Evolutionary conservation across 2,329 filamentous ascomycete species (phyloP), one percentile per base, ranked within the genome.

Genomic region (Aspergillus pseudoglaucus): DNA sequence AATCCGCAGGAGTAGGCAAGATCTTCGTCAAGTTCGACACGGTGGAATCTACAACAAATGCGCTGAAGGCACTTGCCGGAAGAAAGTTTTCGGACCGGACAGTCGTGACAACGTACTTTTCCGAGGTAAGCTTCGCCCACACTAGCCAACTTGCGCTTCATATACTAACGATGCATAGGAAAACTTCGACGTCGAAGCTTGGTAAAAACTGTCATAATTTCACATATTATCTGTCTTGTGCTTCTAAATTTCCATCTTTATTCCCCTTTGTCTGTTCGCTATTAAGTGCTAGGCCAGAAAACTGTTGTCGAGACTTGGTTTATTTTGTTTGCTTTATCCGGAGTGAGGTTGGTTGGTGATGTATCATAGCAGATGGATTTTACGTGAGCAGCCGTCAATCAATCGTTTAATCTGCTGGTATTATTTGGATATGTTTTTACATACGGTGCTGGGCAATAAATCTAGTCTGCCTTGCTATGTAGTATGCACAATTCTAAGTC

Each of bases 31-130:
- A 96, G 68, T 98, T 89, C 63, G 88, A 93, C 55, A 81, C 77
- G 3, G 74, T 80, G 2, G 88, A 90, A 44, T 82, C 84, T 7
- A 88, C 91, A 17, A 85, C 87, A 53, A 90, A 88, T 62, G 94
- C 93, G 6, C 76, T 98, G 48, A 84, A 85, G 60, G 85, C 89
- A n/a, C 76, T 99, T 59, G 93, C 94, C 25, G 93, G 93, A 42
- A 81, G 94, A 55, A 96, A 97, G 67, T 99, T 98, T 66, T 88
- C 90, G 0, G 89, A 97, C 71, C 82, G 94, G 59, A 98, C 93
- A 3, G 94, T 98, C 23, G 90, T 98, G 10, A 90, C 88, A 2
- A 97, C 93, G 3, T 96, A 93, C 72, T 98, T 96, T 68, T 87
- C 90, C 18, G 94, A 97, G 80, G 87, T 88, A 74, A 69, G 75